phyloP scores from a whole-genome alignment of 2,329 filamentous ascomycete species.

The Aureobasidium melanogenum region DNA sequence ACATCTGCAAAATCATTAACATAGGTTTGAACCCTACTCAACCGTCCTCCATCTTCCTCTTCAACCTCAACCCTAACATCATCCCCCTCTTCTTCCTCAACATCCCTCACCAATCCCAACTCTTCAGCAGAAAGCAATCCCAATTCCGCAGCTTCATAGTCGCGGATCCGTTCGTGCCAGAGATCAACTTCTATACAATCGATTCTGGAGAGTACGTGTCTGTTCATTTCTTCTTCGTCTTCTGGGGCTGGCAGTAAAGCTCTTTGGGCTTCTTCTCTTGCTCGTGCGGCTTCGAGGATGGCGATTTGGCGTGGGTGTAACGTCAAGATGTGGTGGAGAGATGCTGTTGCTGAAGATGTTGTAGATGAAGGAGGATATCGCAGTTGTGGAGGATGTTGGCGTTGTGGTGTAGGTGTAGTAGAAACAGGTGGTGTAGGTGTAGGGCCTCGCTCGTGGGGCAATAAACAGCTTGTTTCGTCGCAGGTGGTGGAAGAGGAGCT shows the following conservation, averaged over 20 bases:
- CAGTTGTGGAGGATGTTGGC: background rate
- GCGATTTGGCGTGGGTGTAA: background rate
- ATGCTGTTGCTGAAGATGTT: background rate
- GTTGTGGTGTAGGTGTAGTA: too few species aligned
- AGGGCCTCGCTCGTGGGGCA: background rate
- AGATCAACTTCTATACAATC: constrained; percentile 1
- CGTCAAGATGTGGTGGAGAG: background rate
- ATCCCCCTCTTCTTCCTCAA: background rate
- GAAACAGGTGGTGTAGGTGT: background rate
- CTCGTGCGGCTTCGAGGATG: background rate
- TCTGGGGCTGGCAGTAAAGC: background rate
- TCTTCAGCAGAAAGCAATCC: background rate
- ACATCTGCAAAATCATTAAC: background rate
- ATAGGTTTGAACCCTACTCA: constrained; percentile 1
- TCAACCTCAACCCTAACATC: background rate
- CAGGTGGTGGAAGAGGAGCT: background rate
- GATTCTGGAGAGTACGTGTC: background rate
- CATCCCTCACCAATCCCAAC: background rate
- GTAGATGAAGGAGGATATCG: background rate
- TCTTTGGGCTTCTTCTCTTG: background rate
- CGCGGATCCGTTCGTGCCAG: background rate
- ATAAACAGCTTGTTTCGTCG: background rate
- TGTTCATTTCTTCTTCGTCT: background rate
- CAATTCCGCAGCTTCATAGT: background rate
- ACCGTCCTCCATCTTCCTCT: background rate